Base-by-base conservation (phyloP, 805 yeast species). In the Brettanomyces bruxellensis region DNA sequence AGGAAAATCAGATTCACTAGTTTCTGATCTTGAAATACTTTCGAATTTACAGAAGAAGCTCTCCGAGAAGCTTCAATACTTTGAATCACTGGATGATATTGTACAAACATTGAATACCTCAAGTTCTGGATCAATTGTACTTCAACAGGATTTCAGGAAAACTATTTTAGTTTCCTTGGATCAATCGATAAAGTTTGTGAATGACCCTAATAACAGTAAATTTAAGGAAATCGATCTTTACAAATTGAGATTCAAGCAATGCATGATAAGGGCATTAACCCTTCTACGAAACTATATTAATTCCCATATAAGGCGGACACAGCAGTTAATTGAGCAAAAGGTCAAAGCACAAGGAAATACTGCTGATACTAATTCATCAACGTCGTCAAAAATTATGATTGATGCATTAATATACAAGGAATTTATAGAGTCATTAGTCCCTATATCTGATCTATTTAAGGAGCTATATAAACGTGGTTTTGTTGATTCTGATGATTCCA, bases 221-320 rank as follows among this genome's bases (percentile, higher is more conserved):
- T 83, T 84, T 56, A 80, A 77, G 57, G 95, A 89, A 45, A 68
- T 77, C 9, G 91, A 81, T 25, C 58, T 78, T 2, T 88, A 86
- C 59, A 74, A 73, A 42, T 77, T 80, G 51, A 75, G 90, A 48
- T 87, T 86, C 65, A 78, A 85, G 50, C 95, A 86, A 55, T 86
- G 96, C 56, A 71, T 88, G 73, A 80, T 90, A 1, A 73, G 96
- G 48, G 82, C 95, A 1, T 70, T 88, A 41, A 79, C 93, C 0
- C 68, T 91, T 49, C 76, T 88, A 13, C 75, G 83, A 51, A 86
- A 82, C 55, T 87, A 81, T 58, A 64, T 86, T 46, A 70, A 69
- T 8, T 61, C 61, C n/a, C 71, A 70, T 34, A 59, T 77, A 38
- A 68, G 64, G 45, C 60, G 53, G 14, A 47, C 70, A 25, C 66